Base-by-base conservation (phyloP, 2,329 filamentous ascomycete species). In the Botrytis fragariae region DNA sequence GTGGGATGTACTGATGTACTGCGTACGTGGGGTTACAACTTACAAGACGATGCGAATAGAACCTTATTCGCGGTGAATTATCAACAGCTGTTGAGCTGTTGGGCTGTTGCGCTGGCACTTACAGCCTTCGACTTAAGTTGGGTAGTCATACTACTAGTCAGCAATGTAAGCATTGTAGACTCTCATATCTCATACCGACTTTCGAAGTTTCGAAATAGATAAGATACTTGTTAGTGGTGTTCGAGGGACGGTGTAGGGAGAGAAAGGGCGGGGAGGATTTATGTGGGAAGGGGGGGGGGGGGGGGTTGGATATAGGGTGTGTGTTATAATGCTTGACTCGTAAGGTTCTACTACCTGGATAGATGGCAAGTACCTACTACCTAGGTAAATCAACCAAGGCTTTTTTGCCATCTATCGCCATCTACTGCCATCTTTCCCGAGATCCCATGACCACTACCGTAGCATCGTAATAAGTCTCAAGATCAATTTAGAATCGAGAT, bases 161-260 rank as follows among this genome's bases (percentile, higher is more conserved):
- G 29, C 29, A 37, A 67, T 18, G 63, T 67, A n/a, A 51, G 63
- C 63, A 37, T 51, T n/a, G 35, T 32, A 29, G 63, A 35, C 44
- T 25, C 29, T 67, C 63, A 67, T 37, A 67, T 32, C 44, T 51
- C 63, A 67, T 51, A 67, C 44, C 63, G 64, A 67, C 64, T 51
- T 67, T 67, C 44, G 29, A 51, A 18, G 39, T 44, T 64, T 39
- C 39, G 32, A 35, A 22, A 22, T 22, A 35, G 57, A 35, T 60
- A 63, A 35, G 39, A 16, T 54, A 14, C 48, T 51, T 54, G 10
- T 35, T 35, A 35, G 51, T 57, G 29, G 51, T 29, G 51, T 29
- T 57, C n/a, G 51, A 29, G 18, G 51, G n/a, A 57, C 59, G 32
- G 59, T 25, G 57, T 39, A 25, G 25, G 60, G 60, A 29, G 60